These are phyloP conservation scores for Diaporthe ampelina DNA, from an alignment of 2,329 filamentous ascomycete genomes.

Conservation along the genomic window DNA sequence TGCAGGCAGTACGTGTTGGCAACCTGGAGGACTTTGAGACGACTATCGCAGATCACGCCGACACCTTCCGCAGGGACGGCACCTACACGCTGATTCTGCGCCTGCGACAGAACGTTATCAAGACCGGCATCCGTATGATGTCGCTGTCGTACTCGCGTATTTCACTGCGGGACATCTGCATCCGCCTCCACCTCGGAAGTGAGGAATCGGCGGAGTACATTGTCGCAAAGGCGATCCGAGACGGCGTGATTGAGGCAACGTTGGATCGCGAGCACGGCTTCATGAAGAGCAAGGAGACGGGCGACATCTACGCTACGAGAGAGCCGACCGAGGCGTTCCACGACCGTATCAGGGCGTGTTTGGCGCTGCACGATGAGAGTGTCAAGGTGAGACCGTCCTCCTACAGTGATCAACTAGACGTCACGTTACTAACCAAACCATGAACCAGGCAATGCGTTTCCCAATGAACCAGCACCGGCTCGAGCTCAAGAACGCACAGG, in stretches of 20 bases:
- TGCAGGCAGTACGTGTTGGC: constrained; percentile 95
- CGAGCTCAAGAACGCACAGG: constrained; percentile 97
- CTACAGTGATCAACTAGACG: neutral
- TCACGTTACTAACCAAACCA: constrained; percentile 42
- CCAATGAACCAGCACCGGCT: constrained; percentile 99
- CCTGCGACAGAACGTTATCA: constrained; percentile 98
- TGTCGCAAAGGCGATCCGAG: constrained; percentile 97
- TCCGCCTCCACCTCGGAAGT: constrained; percentile 90
- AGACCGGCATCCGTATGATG: constrained; percentile 99
- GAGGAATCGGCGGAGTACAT: constrained; percentile 99
- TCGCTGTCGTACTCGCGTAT: constrained; percentile 98
- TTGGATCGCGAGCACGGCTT: constrained; percentile 94
- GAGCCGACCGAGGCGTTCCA: constrained; percentile 98
- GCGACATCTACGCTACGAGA: constrained; percentile 94
- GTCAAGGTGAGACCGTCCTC: constrained; percentile 80
- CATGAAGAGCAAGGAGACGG: constrained; percentile 98
- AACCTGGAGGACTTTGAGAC: constrained; percentile 94
- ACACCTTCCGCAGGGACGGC: constrained; percentile 90
- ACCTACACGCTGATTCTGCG: constrained; percentile 97
- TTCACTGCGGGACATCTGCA: constrained; percentile 96
- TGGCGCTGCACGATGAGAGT: constrained; percentile 95
- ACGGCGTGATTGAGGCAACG: constrained; percentile 96
- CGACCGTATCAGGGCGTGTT: constrained; percentile 92
- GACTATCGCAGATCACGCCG: constrained; percentile 83
- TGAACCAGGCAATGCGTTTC: constrained; percentile 89